Evolutionary conservation across 108 stramenopile species (phyloP), one percentile per base, ranked within the genome.

Genomic region (Nitzschia sp.): DNA sequence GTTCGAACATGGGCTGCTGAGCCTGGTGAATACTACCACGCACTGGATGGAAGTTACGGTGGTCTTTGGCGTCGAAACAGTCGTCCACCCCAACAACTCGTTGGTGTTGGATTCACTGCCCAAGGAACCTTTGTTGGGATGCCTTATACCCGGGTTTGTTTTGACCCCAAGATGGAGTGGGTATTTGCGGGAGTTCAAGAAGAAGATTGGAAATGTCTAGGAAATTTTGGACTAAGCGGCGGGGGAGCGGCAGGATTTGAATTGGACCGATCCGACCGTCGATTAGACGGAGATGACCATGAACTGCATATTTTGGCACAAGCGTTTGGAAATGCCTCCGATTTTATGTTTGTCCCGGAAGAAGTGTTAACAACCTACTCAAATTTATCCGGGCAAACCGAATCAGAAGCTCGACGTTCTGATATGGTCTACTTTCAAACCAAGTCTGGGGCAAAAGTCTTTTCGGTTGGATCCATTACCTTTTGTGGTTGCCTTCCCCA

Each of bases 221-320:
- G 73, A 7, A 50, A 75, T 24, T 69, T 69, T 53, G 73, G 73
- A 19, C 39, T 50, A 48, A 51, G 48, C 10, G 73, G 73, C 8
- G 63, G 51, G 40, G 73, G 73, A 5, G 73, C 73, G 9, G 73
- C 73, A 8, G 73, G 73, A 22, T 75, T 69, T 53, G 73, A 75
- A 41, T 43, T 75, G 59, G 73, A 75, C 53, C 58, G 67, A 15
- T n/a, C 56, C 57, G 73, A 69, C 62, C 57, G 34, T 6, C 22
- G 57, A 10, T 20, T 56, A 6, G 53, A 26, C 15, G 44, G 24
- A 10, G 60, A 51, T 9, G 59, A 68, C 12, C 62, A 46, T 0
- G 19, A 53, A 8, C 51, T 71, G 10, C 50, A 51, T 21, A 53
- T 71, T 40, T 29, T 71, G 52, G 70, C 70, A 12, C 60, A 62